Evolutionary conservation across 2,329 filamentous ascomycete genomes (phyloP), one percentile per base, ranked within the genome.

Genomic region (Claviceps spartinae): DNA sequence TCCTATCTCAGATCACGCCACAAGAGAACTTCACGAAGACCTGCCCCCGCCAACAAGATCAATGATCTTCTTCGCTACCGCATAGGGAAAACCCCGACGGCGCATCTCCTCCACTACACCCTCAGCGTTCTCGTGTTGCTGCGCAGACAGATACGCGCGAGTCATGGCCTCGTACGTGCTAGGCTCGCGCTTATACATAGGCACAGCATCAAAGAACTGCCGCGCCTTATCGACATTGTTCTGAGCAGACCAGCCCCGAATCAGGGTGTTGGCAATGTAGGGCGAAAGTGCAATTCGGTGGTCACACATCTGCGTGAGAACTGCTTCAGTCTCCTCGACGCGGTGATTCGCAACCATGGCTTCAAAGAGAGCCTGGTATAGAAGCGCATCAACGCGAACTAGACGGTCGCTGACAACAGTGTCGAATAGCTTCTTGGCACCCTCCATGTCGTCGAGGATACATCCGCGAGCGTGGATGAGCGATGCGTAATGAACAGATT

Each of bases 101-200:
- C 96, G 75, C 79, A 96, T 96, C 75, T 98, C 93, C 52, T 85
- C 78, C 24, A 95, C 90, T 14, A 95, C 85, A 11, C 64, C 70
- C 70, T 88, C 82, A 41, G 93, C 93, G 53, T 79, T 76, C 48
- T 82, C 77, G 37, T 87, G 83, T 64, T 94, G 82, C 64, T 94
- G 88, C 3, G 85, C 85, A 11, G 88, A 82, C 51, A 98, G 79
- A 69, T 85, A 96, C 1, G 93, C 93, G 46, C 93, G 80, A 5
- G 90, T 95, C 93, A 98, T 98, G 42, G 91, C 90, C 71, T 98
- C 93, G 67, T 98, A 98, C 4, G 93, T 98, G 73, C 89, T 96
- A 3, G 93, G 93, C 72, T 98, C 93, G 53, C 93, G 83, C 71
- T 84, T 89, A 51, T 82, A 78, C 30, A 81, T 77, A 8, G 83